Evolutionary conservation across 441 rosid species (phyloP).

Genomic region (Erysimum pusillum): DNA sequence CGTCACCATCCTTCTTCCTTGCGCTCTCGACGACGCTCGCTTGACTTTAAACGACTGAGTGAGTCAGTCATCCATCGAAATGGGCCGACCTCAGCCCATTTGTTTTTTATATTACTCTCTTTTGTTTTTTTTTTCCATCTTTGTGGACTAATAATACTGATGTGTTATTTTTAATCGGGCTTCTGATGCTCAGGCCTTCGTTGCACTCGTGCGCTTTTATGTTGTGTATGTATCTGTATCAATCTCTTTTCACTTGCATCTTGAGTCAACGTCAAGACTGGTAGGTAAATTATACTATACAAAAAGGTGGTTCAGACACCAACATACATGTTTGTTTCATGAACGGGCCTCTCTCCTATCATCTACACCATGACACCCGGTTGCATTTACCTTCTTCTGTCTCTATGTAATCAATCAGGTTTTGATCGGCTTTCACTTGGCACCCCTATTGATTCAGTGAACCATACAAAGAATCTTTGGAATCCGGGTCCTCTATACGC

Average conservation of each 20-base stretch:
- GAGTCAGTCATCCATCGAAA: background rate
- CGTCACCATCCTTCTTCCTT: constrained; percentile 47
- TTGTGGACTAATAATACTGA: background rate
- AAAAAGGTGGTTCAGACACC: constrained; percentile 10
- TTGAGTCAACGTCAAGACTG: constrained; percentile 14
- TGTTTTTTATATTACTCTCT: too few species aligned
- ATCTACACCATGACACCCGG: constrained; percentile 3
- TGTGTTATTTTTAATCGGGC: background rate
- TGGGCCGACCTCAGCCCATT: constrained; percentile 13
- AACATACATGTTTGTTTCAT: background rate
- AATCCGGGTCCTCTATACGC: constrained; percentile 50
- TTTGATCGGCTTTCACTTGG: constrained; percentile 1
- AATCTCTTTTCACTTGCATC: background rate
- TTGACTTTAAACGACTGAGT: constrained; percentile 2
- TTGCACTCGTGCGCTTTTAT: background rate
- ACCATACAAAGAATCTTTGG: constrained; percentile 25
- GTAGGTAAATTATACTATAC: constrained; percentile 32
- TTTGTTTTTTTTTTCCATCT: background rate
- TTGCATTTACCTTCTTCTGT: constrained; percentile 13
- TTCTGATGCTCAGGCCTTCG: background rate
- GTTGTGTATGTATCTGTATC: background rate
- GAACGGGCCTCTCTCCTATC: constrained; percentile 5
- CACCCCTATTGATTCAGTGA: constrained; percentile 29
- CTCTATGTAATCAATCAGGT: constrained; percentile 26
- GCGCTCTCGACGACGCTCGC: background rate